Conservation (phyloP, 2,329 filamentous ascomycete genomes). For the Aspergillus persii region DNA sequence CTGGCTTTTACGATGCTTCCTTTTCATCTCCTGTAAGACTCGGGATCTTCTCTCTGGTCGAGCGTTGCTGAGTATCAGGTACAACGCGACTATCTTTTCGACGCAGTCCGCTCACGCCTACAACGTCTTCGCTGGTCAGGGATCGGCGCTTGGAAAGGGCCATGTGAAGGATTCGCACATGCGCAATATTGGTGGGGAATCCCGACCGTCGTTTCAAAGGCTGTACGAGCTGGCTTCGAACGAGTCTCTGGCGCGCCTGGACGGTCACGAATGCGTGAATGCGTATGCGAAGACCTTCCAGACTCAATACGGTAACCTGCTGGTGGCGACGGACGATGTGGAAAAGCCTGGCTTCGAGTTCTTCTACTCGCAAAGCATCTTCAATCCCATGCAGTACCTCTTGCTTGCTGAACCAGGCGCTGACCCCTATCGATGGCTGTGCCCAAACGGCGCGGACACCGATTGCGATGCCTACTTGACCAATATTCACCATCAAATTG, state of each 20-base stretch:
- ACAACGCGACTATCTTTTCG: constrained; percentile 18
- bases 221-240: background rate
- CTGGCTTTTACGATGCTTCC: constrained; percentile 1
- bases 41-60: background rate
- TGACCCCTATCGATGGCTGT: background rate
- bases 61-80: constrained; percentile 6
- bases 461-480: background rate
- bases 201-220: background rate
- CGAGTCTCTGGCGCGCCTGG: constrained; percentile 1
- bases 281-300: constrained; percentile 17
- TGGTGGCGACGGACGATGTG: constrained; percentile 7
- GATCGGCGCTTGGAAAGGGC: background rate
- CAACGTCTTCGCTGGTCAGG: constrained; percentile 13
- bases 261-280: constrained; percentile 11
- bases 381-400: background rate
- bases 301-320: constrained; percentile 10
- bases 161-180: background rate
- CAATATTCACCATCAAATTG: background rate
- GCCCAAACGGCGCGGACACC: background rate
- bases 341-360: background rate
- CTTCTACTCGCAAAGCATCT: background rate
- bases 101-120: constrained; percentile 20
- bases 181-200: background rate
- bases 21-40: constrained; percentile 1
- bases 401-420: background rate